Base-by-base conservation (phyloP, 108 stramenopile genomes). In the Chaetoceros tenuissimus region DNA sequence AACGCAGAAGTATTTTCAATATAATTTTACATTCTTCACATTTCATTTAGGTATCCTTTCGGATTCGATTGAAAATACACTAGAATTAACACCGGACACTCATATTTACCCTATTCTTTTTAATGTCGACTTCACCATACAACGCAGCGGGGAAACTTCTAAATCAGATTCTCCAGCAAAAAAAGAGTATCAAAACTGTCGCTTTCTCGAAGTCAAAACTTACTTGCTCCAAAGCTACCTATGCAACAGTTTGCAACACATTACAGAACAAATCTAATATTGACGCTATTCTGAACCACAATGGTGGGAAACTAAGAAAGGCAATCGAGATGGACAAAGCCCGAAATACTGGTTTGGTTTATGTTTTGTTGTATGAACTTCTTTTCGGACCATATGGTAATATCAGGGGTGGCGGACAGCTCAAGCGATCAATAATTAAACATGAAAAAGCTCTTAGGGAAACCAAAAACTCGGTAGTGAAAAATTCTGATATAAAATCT, bases 341-440 rank as follows among this genome's bases (percentile, higher is more conserved):
- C 26, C 50, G 71, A 2, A 81, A 79, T 50, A 55, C 71, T 27
- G 82, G 72, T 25, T 71, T 94, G 46, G 34, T 82, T 24, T 94
- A 87, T 48, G 82, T 94, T 31, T 69, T 94, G 51, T 44, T 89
- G 26, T 90, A 88, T 47, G 92, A 94, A 60, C 62, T 94, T 24
- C 50, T 94, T 0, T 74, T 89, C 50, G 82, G 84, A 23, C 85
- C 86, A 25, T 88, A 90, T 51, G 73, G 76, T 57, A 67, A 53
- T 3, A 90, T 94, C 48, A 72, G 84, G 18, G 92, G 92, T 1
- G 92, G 92, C 45, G 92, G 92, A 2, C 71, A 71, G 20, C 50
- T 94, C 7, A 94, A 94, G 57, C 79, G 92, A 55, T 68, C 78
- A 65, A 71, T 94, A 23, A 63, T 87, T 66, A 64, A 72, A 24